Evolutionary conservation across 164 flowering plant genomes (phyloP), one percentile per base, ranked within the genome.

Genomic region (Pachysandra terminalis): DNA sequence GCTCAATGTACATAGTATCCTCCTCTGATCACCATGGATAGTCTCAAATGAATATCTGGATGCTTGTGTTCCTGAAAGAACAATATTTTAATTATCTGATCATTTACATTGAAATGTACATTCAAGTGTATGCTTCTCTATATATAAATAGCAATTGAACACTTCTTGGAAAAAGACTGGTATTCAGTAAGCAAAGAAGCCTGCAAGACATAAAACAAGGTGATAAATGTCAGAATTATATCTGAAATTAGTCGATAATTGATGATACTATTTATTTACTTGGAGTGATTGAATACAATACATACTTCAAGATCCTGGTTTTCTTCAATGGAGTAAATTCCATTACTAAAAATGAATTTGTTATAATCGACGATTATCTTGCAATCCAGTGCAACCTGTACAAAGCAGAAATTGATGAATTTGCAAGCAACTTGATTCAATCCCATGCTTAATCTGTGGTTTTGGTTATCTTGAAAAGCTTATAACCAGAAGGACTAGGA

Each of bases 321-420:
- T 32, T 28, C 10, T 19, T 10, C 64, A 21, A 12, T 63, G 53
- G 49, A 28, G 51, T 59, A n/a, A 1, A 51, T 19, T 37, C 60
- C 7, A 27, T 64, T 61, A 10, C 24, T 63, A 7, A 70, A 21
- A 15, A 70, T 22, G 45, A 77, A 59, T 19, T 22, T 49, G 40
- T 32, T 61, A 35, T 71, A 69, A n/a, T 75, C 69, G 17, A 79
- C 19, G 19, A 45, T 64, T 25, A 79, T 71, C 57, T 74, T 66
- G 65, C 86, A 84, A 40, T 81, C 84, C 67, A 82, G 16, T 6
- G 77, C 72, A 59, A 81, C 70, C 79, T 75, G 26, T 37, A 67
- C 19, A 17, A 22, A 63, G 24, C n/a, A 25, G 10, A 28, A 59
- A 55, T 7, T 5, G 4, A 16, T 22, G 16, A 0, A n/a, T n/a